These are phyloP conservation scores for Coemansia sp. DNA, from an alignment of 192 early-diverging fungal species.

Conservation along the genomic window DNA sequence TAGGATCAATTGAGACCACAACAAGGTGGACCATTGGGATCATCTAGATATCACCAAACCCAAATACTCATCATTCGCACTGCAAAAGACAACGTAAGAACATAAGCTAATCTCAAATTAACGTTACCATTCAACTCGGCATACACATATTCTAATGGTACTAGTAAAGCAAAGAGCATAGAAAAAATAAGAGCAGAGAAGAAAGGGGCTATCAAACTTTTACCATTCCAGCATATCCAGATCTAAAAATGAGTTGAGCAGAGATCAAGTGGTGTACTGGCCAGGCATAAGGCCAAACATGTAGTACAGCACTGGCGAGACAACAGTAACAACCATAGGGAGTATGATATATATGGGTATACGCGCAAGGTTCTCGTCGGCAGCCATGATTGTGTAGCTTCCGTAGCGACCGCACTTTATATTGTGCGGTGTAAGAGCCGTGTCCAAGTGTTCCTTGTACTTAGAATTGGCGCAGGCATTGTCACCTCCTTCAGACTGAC, in stretches of 20 bases:
- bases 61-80: conserved; percentile 29
- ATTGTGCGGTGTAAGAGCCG: neutral
- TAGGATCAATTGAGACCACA: conserved; percentile 39
- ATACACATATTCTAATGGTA: neutral
- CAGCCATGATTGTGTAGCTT: conserved; percentile 35
- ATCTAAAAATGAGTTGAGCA: neutral
- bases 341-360: conserved; percentile 51
- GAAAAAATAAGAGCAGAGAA: neutral
- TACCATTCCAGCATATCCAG: neutral
- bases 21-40: conserved; percentile 23
- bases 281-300: conserved; percentile 27
- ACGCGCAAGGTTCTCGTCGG: conserved; percentile 50
- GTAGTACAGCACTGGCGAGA: conserved; percentile 24
- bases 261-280: neutral
- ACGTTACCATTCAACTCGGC: neutral
- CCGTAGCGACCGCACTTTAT: conserved; percentile 38
- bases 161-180: neutral
- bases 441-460: neutral
- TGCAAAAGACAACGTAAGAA: neutral
- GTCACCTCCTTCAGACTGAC: neutral
- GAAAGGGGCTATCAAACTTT: neutral
- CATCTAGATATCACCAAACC: conserved; percentile 24
- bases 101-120: neutral
- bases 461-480: conserved; percentile 3
- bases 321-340: conserved; percentile 24